Evolutionary conservation across 192 early-diverging fungal genomes (phyloP).

Genomic region (Coemansia sp.): DNA sequence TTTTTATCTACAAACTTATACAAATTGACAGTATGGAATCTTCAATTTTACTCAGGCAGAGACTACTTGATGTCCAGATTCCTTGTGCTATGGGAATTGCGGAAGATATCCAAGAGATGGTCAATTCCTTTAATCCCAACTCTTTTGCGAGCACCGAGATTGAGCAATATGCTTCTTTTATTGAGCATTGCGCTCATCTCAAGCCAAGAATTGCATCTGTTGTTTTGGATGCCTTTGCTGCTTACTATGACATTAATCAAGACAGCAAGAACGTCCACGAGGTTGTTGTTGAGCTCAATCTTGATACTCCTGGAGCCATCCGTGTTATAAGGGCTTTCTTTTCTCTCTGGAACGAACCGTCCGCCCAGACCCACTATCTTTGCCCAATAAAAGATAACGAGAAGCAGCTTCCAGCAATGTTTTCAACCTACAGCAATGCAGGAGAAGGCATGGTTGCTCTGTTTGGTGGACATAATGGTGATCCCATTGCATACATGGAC

Average conservation of each 20-base stretch:
- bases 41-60: not conserved
- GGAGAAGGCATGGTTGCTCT: constrained; percentile 63
- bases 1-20: not conserved
- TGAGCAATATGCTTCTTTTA: constrained; percentile 15
- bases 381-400: not conserved
- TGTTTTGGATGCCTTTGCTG: constrained; percentile 12
- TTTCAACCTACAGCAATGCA: constrained; percentile 41
- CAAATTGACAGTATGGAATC: not conserved
- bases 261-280: constrained; percentile 12
- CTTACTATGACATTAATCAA: not conserved
- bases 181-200: constrained; percentile 8
- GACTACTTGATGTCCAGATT: not conserved
- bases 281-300: constrained; percentile 11
- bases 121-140: not conserved
- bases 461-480: constrained; percentile 94
- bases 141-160: not conserved
- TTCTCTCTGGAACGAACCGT: constrained; percentile 15
- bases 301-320: not conserved
- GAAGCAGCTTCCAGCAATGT: constrained; percentile 2
- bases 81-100: not conserved
- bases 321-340: constrained; percentile 29
- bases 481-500: constrained; percentile 75
- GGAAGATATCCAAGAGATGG: not conserved
- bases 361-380: not conserved
- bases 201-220: not conserved